A percentile compares a stretch with the other conserved stretches of the same genome.
Conservation (phyloP, 768 basidiomycete species). For the Pleurotus ostreatus region DNA sequence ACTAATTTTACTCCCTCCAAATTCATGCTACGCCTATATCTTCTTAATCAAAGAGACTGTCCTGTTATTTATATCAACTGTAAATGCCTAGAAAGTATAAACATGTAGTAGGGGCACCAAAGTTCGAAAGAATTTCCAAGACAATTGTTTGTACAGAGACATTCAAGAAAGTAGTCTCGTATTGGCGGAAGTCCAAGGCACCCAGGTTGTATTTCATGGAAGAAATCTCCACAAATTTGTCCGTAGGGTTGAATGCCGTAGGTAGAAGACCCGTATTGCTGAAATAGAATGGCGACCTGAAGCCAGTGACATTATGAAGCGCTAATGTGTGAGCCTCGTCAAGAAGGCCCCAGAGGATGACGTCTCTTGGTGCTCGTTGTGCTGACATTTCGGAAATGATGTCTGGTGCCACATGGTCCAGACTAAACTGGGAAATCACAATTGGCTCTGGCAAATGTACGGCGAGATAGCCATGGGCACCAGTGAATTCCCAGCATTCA, state of each 20-base stretch:
- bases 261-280: not conserved
- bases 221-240: not conserved
- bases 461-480: conserved; percentile 6
- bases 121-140: conserved; percentile 7
- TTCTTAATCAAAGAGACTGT: too few species aligned
- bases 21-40: too few species aligned
- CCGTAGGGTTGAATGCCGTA: not conserved
- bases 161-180: not conserved
- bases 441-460: conserved; percentile 5
- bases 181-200: not conserved
- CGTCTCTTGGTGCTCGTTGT: not conserved
- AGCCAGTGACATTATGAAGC: not conserved
- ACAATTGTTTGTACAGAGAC: not conserved
- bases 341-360: conserved; percentile 4
- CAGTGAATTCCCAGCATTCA: conserved; percentile 11
- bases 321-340: not conserved
- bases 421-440: conserved; percentile 2
- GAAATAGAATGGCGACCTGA: not conserved
- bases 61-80: not conserved
- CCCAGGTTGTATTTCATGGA: conserved; percentile 3
- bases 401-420: not conserved
- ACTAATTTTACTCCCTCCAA: too few species aligned
- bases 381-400: not conserved
- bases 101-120: conserved; percentile 4
- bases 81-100: conserved; percentile 7